phyloP scores from a whole-genome alignment of 306 rosid genomes.

The Cucurbita pepo region DNA sequence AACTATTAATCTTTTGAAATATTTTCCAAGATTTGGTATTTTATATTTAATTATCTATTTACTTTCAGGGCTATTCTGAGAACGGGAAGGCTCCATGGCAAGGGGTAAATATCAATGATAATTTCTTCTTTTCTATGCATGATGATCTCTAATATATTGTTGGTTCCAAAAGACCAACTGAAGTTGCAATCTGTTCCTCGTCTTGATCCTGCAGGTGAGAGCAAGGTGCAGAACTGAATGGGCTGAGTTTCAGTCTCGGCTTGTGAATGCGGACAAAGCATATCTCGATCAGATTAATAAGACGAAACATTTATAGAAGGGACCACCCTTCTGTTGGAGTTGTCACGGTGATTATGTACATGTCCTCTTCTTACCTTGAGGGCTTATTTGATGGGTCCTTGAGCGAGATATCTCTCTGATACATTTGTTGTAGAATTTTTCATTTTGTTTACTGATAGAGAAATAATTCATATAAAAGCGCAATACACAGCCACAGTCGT shows the following conservation, averaged over 20 bases:
- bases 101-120: slow-evolving; percentile 34
- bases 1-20: not conserved
- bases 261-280: slow-evolving; percentile 45
- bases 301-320: slow-evolving; percentile 11
- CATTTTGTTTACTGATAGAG: not conserved
- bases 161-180: not conserved
- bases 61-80: slow-evolving; percentile 52
- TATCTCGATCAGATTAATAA: slow-evolving; percentile 25
- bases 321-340: not conserved
- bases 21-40: not conserved
- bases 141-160: not conserved
- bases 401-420: not conserved
- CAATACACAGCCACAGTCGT: not conserved
- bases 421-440: not conserved
- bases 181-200: not conserved
- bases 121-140: not conserved
- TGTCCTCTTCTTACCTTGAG: not conserved
- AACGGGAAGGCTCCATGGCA: slow-evolving; percentile 52
- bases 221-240: slow-evolving; percentile 79
- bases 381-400: not conserved
- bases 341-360: not conserved
- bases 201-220: slow-evolving; percentile 54
- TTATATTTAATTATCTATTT: not conserved
- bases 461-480: not conserved
- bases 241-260: slow-evolving; percentile 76